These are phyloP conservation scores for Cardamine resedifolia DNA, from an alignment of 345 rosid genomes.

Conservation along the genomic window DNA sequence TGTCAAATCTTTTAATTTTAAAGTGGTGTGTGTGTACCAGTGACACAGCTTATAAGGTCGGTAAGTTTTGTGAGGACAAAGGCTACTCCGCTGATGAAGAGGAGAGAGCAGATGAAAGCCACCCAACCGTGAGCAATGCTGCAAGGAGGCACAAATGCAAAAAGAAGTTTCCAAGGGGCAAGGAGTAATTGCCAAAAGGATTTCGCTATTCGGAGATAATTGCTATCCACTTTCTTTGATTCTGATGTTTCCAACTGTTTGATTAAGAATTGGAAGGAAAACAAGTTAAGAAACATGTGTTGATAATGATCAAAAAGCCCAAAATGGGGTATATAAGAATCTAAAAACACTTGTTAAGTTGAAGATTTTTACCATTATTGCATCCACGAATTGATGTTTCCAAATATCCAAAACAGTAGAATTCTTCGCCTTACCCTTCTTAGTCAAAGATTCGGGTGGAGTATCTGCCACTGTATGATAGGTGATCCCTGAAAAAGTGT, in stretches of 20 bases:
- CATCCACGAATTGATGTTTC: constrained; percentile 82
- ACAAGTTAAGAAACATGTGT: not conserved
- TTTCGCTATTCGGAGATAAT: constrained; percentile 45
- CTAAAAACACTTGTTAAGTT: constrained; percentile 4
- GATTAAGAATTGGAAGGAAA: constrained; percentile 22
- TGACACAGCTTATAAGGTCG: constrained; percentile 87
- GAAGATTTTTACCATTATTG: constrained; percentile 49
- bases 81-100: constrained; percentile 83
- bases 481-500: constrained; percentile 40
- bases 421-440: constrained; percentile 35
- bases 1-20: constrained; percentile 1
- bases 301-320: not conserved
- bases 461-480: constrained; percentile 53
- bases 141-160: constrained; percentile 90
- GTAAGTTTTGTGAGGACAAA: constrained; percentile 70
- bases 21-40: constrained; percentile 55
- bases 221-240: constrained; percentile 56
- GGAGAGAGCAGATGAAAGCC: constrained; percentile 77
- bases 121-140: constrained; percentile 91
- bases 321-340: constrained; percentile 5
- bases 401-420: constrained; percentile 48
- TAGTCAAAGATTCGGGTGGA: constrained; percentile 44
- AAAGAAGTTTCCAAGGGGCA: constrained; percentile 74
- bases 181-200: constrained; percentile 60
- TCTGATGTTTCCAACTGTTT: constrained; percentile 64